Percentiles rank a stretch among this genome's conserved stretches.
phyloP scores from a whole-genome alignment of 257 asterid genomes.

The Nicotiana tomentosiformis region DNA sequence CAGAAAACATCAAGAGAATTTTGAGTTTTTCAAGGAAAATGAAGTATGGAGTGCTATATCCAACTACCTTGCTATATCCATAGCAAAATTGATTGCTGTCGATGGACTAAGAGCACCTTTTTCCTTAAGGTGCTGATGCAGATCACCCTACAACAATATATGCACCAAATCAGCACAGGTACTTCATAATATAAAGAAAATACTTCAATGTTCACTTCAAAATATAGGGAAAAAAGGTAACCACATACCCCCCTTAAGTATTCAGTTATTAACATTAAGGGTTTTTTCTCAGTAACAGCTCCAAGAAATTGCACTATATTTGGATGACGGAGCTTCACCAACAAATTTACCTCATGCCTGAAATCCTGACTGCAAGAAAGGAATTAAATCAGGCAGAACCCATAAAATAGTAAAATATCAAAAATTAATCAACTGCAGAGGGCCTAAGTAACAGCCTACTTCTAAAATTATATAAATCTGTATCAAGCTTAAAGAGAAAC shows the following conservation, averaged over 20 bases:
- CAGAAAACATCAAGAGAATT: background rate
- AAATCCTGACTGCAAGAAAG: constrained; percentile 77
- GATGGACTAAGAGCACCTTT: constrained; percentile 82
- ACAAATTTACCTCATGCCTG: constrained; percentile 95
- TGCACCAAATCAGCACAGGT: constrained; percentile 6
- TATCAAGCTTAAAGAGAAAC: background rate
- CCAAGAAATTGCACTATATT: constrained; percentile 96
- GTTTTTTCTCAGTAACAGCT: constrained; percentile 92
- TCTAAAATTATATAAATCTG: background rate
- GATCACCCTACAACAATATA: constrained; percentile 65
- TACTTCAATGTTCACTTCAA: background rate
- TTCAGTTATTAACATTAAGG: constrained; percentile 90
- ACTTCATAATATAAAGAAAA: background rate
- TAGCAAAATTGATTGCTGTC: constrained; percentile 74
- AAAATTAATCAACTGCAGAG: background rate
- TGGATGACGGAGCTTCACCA: constrained; percentile 99
- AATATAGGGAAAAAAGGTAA: constrained; percentile 12
- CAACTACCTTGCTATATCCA: constrained; percentile 88
- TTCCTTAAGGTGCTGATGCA: constrained; percentile 90
- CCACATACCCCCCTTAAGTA: constrained; percentile 87
- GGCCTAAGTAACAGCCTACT: background rate
- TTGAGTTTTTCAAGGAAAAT: background rate
- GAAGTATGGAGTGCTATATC: background rate
- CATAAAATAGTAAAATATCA: background rate
- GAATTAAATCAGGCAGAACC: constrained; percentile 5